Evolutionary conservation across 2,329 filamentous ascomycete species (phyloP), one percentile per base, ranked within the genome.

Genomic region (Aspergillus sergii): DNA sequence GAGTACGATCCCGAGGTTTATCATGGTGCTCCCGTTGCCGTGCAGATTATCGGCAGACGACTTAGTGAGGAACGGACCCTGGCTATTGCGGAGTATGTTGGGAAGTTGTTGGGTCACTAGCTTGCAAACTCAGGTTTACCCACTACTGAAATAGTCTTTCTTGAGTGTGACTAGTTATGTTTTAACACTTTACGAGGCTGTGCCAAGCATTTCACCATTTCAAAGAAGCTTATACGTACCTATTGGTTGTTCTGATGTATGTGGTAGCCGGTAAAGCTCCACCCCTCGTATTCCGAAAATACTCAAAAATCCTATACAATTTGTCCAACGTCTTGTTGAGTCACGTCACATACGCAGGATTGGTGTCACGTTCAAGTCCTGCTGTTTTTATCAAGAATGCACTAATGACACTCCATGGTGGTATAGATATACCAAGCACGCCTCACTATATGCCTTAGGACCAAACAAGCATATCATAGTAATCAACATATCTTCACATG

Each of bases 1-100:
- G 75, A 79, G 32, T 86, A 82, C 68, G 80, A 83, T 59, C 75
- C 80, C 0, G 79, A 81, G 41, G 71, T 78, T 1, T 83, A 80
- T 56, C 70, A 83, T 60, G 79, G 79, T 2, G 79, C 75, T 1
- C 80, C 80, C 19, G 79, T 82, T 6, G 76, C 76, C 1, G 63
- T 83, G 7, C 81, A 83, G 70, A 69, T 83, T 59, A 78, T 83
- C 4, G 79, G 73, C 4, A 71, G 80, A 9, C 77, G 77, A 50
- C 76, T 81, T 58, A 77, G 80, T 51, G 81, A 83, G 67, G 80
- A 83, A 70, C 81, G 79, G 66, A 75, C 79, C 23, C 69, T 80
- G 61, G 76, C 75, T 1, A 75, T 81, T 64, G 78, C 78, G 11
- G 76, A 80, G 46, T 26, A 48, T 48, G 19, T 48, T 16, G 45